Base-by-base conservation (phyloP, 257 asterid species). In the Przewalskia tangutica region DNA sequence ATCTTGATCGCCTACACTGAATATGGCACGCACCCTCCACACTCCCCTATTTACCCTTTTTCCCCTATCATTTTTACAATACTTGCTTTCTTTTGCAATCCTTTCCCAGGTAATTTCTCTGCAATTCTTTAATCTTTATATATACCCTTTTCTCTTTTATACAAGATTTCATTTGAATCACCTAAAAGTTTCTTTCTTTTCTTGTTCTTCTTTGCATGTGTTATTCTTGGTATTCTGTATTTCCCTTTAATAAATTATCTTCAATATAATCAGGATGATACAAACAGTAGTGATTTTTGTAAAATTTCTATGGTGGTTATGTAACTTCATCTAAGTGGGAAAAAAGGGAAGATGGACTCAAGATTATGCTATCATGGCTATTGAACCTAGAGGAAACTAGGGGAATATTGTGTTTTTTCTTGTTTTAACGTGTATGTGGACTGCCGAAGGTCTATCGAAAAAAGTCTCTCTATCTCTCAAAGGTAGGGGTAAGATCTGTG, bases 11-110 rank as follows among this genome's bases (percentile, higher is more conserved):
- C 77, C 56, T n/a, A 42, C 56, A 5, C 18, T 48, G 79, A 75
- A 75, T 75, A 62, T 40, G 88, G 83, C 92, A 90, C 90, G 83
- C 85, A 88, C 86, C 85, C 80, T 16, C 92, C 92, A 90, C 93
- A 90, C 91, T 89, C 87, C 87, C 78, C 59, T 51, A 17, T 59
- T 54, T 18, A 55, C 83, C 80, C 60, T 55, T 67, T 50, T 34
- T 5, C 56, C 48, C 54, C 20, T 23, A n/a, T 56, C 75, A 62
- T 51, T 53, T 18, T 38, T 46, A 27, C 42, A 54, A 79, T 75
- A 18, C 4, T 36, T 18, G 73, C 53, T 14, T 56, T 63, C 65
- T 40, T 75, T 8, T 36, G 53, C 12, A 13, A n/a, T 16, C 68
- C 20, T 1, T 27, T 79, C 8, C 13, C 14, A 11, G 40, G 55